A percentile compares a stretch with the other conserved stretches of the same genome.
Conservation (phyloP, 306 rosid species). For the Sicyos baderoa region DNA sequence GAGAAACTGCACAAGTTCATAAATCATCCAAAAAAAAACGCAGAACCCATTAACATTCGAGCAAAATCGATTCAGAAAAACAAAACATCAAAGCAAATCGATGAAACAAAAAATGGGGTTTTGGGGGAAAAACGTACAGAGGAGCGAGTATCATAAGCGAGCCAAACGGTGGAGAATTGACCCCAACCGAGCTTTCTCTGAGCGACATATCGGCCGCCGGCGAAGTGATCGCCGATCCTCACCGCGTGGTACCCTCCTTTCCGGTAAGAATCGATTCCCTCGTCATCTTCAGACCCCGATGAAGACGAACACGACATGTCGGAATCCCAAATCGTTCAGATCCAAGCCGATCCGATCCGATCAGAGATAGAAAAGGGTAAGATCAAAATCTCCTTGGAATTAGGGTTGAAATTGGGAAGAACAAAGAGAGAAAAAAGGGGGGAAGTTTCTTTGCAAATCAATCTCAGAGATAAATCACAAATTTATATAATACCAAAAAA, state of each 20-base stretch:
- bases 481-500: not conserved
- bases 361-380: not conserved
- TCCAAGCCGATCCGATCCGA: not conserved
- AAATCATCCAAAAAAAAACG: not conserved
- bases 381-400: slow-evolving; percentile 3
- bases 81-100: not conserved
- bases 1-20: not conserved
- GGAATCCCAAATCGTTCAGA: not conserved
- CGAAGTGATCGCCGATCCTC: slow-evolving; percentile 77
- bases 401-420: not conserved
- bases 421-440: not conserved
- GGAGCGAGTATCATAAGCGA: slow-evolving; percentile 65
- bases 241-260: slow-evolving; percentile 98
- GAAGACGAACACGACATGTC: slow-evolving; percentile 86
- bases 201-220: slow-evolving; percentile 77
- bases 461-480: not conserved
- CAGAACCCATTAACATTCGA: not conserved
- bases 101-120: not conserved
- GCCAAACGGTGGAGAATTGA: slow-evolving; percentile 97
- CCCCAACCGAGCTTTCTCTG: slow-evolving; percentile 98
- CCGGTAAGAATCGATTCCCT: slow-evolving; percentile 81
- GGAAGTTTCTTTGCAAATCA: slow-evolving; percentile 12
- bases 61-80: not conserved
- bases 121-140: slow-evolving; percentile 41
- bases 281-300: slow-evolving; percentile 89